Evolutionary conservation across 2,329 filamentous ascomycete species (phyloP).

Genomic region (Onygenales sp.): DNA sequence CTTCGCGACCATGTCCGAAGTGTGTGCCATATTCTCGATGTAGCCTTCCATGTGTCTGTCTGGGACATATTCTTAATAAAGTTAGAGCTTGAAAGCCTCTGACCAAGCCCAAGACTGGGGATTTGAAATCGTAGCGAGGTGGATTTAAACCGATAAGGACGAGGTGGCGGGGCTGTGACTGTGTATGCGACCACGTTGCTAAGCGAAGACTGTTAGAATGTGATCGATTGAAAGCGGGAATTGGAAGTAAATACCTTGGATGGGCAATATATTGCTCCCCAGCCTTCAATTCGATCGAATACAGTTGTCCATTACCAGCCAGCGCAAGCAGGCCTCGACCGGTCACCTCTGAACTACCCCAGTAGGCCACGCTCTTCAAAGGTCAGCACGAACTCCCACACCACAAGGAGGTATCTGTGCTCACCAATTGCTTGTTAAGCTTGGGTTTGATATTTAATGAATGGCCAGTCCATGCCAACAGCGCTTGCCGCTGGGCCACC

Average conservation of each 20-base stretch:
- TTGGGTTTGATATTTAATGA: constrained; percentile 67
- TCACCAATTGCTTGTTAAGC: constrained; percentile 60
- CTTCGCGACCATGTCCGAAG: constrained; percentile 68
- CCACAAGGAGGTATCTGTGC: constrained; percentile 6
- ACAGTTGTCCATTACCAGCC: constrained; percentile 78
- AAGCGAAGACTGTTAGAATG: constrained; percentile 6
- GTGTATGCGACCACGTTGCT: constrained; percentile 88
- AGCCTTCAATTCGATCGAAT: constrained; percentile 68
- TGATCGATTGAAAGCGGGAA: not conserved
- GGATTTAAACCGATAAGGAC: constrained; percentile 80
- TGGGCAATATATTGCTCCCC: constrained; percentile 89
- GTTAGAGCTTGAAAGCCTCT: constrained; percentile 57
- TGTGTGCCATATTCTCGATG: constrained; percentile 56
- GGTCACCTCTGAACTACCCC: constrained; percentile 83
- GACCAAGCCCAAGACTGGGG: constrained; percentile 54
- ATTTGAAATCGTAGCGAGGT: constrained; percentile 67
- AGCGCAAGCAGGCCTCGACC: constrained; percentile 80
- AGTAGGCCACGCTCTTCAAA: constrained; percentile 61
- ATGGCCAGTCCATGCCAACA: constrained; percentile 95
- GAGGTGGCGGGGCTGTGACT: constrained; percentile 60
- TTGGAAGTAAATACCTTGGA: constrained; percentile 45
- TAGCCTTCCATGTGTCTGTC: constrained; percentile 61
- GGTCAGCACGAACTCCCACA: constrained; percentile 25
- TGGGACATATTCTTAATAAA: constrained; percentile 66
- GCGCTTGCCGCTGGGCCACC: constrained; percentile 72